Base-by-base conservation (phyloP, 2,329 filamentous ascomycete species). In the Myrmaecium sp. region DNA sequence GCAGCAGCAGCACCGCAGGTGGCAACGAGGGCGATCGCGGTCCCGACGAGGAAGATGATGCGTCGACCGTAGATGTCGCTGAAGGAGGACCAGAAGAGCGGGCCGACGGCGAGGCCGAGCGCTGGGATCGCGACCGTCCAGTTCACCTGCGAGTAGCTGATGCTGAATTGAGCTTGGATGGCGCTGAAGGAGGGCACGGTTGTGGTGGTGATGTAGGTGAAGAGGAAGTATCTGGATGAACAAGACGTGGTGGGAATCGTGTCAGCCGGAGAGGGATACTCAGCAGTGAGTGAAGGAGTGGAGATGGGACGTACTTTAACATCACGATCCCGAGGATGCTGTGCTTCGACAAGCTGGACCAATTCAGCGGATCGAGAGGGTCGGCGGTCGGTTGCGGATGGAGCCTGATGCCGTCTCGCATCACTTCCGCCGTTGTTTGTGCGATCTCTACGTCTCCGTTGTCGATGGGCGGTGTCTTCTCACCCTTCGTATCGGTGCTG, bases 181-280 rank as follows among this genome's bases (percentile, higher is more conserved):
- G 54, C 46, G 1, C 54, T 42, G 33, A 66, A 69, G 0, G 63
- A 64, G 2, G 64, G 62, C 1, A 69, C 60, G 0, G 63, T 14
- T 23, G 60, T 64, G 2, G 64, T 69, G 1, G 64, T 68, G 32
- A 68, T 54, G 44, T 67, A 69, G 10, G 65, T 68, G 46, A 69
- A 66, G 33, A 69, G 46, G 37, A 68, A 69, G 36, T 67, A 66
- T 33, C 59, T 63, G 20, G 25, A 15, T n/a, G n/a, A n/a, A n/a
- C n/a, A n/a, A n/a, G n/a, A n/a, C n/a, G n/a, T n/a, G n/a, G n/a
- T n/a, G n/a, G n/a, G n/a, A n/a, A 7, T 20, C 18, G 7, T 20
- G 18, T 20, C 22, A 23, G 22, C 13, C 22, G 7, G 13, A 29
- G 26, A 8, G 16, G 6, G 13, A 14, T 17, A 16, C 15, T 25